Percentiles rank a stretch among this genome's conserved stretches.
phyloP scores from a whole-genome alignment of 164 flowering plant species.

The Protea cynaroides region DNA sequence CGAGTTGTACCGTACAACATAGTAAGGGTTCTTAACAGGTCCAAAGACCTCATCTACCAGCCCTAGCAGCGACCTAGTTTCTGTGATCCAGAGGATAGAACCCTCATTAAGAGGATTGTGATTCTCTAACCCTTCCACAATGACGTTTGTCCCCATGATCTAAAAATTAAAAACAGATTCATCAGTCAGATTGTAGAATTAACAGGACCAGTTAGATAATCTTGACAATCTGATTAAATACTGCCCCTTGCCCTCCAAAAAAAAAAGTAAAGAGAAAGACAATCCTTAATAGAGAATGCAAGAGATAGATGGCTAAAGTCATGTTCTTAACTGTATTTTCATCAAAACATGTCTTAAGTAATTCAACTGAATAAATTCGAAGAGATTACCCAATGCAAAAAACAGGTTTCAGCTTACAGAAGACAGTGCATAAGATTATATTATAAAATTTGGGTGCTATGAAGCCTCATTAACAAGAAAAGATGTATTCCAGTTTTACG shows the following conservation, averaged over 20 bases:
- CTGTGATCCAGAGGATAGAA: slow-evolving; percentile 90
- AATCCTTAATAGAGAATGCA: background rate
- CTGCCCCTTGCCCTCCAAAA: too few species aligned
- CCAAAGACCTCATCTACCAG: slow-evolving; percentile 88
- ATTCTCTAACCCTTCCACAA: slow-evolving; percentile 87
- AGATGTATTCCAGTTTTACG: background rate
- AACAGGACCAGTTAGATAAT: background rate
- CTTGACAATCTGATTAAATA: too few species aligned
- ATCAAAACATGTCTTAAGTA: background rate
- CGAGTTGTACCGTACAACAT: slow-evolving; percentile 77
- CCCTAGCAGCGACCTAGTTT: slow-evolving; percentile 62
- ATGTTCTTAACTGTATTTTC: background rate
- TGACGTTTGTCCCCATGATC: slow-evolving; percentile 66
- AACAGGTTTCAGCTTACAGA: background rate
- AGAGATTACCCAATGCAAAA: background rate
- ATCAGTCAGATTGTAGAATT: background rate
- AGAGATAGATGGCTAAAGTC: background rate
- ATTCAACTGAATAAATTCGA: background rate
- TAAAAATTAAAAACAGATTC: slow-evolving; percentile 17
- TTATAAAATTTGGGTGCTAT: background rate
- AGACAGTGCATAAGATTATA: background rate
- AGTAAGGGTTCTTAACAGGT: slow-evolving; percentile 88
- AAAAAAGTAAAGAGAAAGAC: too few species aligned
- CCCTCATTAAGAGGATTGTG: slow-evolving; percentile 91
- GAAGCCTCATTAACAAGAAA: background rate